Evolutionary conservation across 176 grass and related monocot species (phyloP), one percentile per base, ranked within the genome.

Genomic region (Carex scoparia): DNA sequence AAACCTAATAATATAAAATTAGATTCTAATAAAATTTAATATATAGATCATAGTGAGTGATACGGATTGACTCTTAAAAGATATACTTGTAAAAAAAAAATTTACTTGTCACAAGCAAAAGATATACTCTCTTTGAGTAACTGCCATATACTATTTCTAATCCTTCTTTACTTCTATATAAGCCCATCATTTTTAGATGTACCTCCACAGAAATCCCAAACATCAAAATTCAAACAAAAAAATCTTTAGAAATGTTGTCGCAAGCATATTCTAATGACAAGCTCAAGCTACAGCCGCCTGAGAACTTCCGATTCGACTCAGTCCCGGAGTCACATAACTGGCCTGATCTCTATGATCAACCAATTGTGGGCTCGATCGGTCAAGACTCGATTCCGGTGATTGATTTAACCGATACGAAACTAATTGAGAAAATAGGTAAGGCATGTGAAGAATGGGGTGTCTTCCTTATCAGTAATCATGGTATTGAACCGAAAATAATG

Each of bases 361-460:
- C 82, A 5, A 15, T 86, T 5, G 86, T 83, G 5, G 80, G 19
- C 14, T 42, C 86, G 23, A 33, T 65, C 4, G 66, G 73, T 44
- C 2, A 5, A 15, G 81, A 80, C 58, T 56, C 51, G 5, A 86
- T 94, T 8, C 94, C 90, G 23, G 86, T 97, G 55, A 84, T 97
- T 56, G 88, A 92, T 76, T 55, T 94, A 57, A 16, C 56, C 15
- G 55, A n/a, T 35, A n/a, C 35, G 12, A 76, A 85, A 1, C 30
- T 87, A 12, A 61, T 79, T 46, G 30, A 33, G 7, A 9, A 84
- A 8, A 35, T 75, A 23, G 61, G 89, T 40, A 48, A 63, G 56
- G 94, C 91, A 6, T 91, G 88, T 5, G 82, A 92, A 65, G 78
- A 90, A 42, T 94, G 94, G 94, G 90, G 92, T n/a, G 85, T 67